phyloP scores from a whole-genome alignment of 768 basidiomycete species.

The Mrakia frigida region DNA sequence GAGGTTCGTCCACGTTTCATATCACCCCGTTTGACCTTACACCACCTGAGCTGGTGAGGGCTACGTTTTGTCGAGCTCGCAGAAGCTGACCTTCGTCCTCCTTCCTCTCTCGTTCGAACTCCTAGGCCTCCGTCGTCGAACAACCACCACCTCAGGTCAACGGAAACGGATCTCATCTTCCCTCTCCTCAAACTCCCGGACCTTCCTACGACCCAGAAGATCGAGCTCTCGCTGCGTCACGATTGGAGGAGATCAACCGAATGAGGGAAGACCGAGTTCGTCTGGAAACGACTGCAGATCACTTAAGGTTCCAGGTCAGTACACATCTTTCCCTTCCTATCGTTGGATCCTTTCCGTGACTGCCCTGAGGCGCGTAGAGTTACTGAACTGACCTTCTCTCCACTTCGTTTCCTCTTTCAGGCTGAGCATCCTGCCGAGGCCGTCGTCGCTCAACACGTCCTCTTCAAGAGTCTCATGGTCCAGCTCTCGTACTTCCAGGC shows the following conservation, averaged over 20 bases:
- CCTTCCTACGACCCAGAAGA: constrained; percentile 7
- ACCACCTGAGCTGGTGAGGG: too few species aligned
- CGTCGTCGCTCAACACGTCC: constrained; percentile 37
- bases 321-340: background rate
- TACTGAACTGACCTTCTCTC: background rate
- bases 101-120: background rate
- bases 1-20: background rate
- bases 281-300: constrained; percentile 38
- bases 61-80: background rate
- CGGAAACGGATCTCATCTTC: background rate
- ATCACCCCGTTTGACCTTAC: too few species aligned
- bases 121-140: background rate
- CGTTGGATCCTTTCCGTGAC: too few species aligned
- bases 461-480: constrained; percentile 57
- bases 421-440: constrained; percentile 39
- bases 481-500: constrained; percentile 54
- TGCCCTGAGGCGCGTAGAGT: background rate
- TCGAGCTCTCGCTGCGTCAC: constrained; percentile 35
- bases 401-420: constrained; percentile 9
- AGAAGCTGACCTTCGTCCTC: background rate
- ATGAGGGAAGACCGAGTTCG: constrained; percentile 38
- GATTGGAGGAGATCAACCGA: constrained; percentile 36
- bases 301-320: constrained; percentile 35
- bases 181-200: background rate
- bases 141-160: background rate